Base-by-base conservation (phyloP, 805 yeast genomes). In the Maudiozyma pseudohumilis region DNA sequence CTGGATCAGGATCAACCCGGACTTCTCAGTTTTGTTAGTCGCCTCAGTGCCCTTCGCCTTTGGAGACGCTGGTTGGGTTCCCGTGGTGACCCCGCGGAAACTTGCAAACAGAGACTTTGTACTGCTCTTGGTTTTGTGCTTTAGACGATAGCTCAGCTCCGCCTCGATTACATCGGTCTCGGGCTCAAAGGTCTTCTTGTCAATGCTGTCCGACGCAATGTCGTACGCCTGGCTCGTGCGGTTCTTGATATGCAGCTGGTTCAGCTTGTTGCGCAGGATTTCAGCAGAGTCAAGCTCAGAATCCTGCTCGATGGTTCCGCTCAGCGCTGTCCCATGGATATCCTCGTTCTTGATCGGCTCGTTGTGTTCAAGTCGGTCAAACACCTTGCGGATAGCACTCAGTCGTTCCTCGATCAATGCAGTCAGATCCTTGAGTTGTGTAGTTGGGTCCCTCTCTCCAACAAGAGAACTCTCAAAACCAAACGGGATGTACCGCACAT, bases 401-500 rank as follows among this genome's bases (percentile, higher is more conserved):
- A 50, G 32, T 30, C 52, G 41, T 27, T 47, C 49, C 15, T 41
- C 34, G 6, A 48, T 29, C 23, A 44, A 24, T 15, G 25, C 11
- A 13, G 23, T 34, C 10, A 46, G 27, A 29, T 41, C 45, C 8
- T 39, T 39, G 15, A 46, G 29, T 39, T 45, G 49, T 7, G 20
- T 31, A 18, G 29, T 21, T 7, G 45, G 34, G 20, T 37, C 34
- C 13, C 42, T 30, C 29, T 44, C 46, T 5, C 46, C 44, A 8
- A 38, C 29, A 3, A 42, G 24, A 15, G 36, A 39, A 3, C 46
- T 39, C 13, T 39, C 42, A 43, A 47, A 31, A 35, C 57, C 37
- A 56, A 56, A 30, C 8, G 63, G 61, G 10, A 56, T 49, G n/a
- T 54, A 49, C 30, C 61, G 41, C 4, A 58, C 17, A 38, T 43